Conservation (phyloP, 129 eudicot species). For the Lactuca sativa region DNA sequence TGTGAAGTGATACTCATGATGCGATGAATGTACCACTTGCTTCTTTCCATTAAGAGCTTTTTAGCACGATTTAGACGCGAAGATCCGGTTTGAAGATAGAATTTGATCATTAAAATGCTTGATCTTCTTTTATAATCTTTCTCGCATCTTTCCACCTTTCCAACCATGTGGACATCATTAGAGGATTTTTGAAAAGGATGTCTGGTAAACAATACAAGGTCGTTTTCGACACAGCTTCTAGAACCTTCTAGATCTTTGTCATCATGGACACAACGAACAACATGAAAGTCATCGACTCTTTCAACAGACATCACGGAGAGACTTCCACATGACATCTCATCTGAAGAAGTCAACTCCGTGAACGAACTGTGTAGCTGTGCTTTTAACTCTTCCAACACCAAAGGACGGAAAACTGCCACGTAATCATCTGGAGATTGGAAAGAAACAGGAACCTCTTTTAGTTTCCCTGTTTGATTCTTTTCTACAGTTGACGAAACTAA, state of each 20-base stretch:
- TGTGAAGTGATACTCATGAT: constrained; percentile 90
- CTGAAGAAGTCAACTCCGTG: constrained; percentile 64
- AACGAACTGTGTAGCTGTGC: constrained; percentile 80
- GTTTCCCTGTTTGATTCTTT: constrained; percentile 36
- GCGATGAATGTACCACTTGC: constrained; percentile 90
- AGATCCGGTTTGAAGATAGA: constrained; percentile 77
- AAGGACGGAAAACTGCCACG: constrained; percentile 75
- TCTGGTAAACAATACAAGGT: constrained; percentile 77
- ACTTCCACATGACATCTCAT: constrained; percentile 75
- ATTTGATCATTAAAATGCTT: constrained; percentile 62
- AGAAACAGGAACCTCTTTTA: constrained; percentile 80
- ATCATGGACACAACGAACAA: constrained; percentile 87
- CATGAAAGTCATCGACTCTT: constrained; percentile 89
- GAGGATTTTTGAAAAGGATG: constrained; percentile 54
- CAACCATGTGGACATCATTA: constrained; percentile 74
- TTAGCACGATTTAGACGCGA: constrained; percentile 79
- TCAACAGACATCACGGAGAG: constrained; percentile 92
- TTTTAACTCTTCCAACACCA: constrained; percentile 91
- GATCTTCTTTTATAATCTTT: constrained; percentile 70
- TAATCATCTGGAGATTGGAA: constrained; percentile 79
- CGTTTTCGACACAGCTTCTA: constrained; percentile 63
- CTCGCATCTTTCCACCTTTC: constrained; percentile 95
- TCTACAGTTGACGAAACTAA: constrained; percentile 48
- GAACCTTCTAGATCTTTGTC: constrained; percentile 49
- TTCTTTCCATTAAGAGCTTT: constrained; percentile 79